Evolutionary conservation across 352 stramenopile species (phyloP), one percentile per base, ranked within the genome.

Genomic region (Globisporangium lucens): DNA sequence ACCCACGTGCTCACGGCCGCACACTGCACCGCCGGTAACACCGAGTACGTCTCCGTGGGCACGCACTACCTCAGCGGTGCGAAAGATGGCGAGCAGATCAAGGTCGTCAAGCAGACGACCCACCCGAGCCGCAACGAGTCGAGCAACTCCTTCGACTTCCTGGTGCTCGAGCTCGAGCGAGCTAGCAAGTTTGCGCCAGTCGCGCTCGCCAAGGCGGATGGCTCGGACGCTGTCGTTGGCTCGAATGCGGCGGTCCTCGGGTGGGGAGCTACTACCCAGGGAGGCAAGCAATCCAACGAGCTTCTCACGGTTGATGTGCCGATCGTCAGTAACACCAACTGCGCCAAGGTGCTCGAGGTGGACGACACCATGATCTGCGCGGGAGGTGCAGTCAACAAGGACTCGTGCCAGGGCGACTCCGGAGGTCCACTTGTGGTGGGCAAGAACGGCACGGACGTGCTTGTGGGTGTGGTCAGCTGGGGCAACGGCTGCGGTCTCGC

Each of bases 381-480:
- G 17, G 80, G 68, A 15, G 80, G 83, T 1, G 60, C 79, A 30
- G 12, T 49, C 12, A 74, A 70, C 68, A 55, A 78, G 36, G 74
- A 87, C 41, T 85, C 75, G 55, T 91, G 83, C 67, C 73, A 89
- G 67, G 79, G 78, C 33, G 80, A 89, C 79, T 87, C 76, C 7
- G 83, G 83, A 2, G 77, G 80, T 15, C 80, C 83, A 7, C 70
- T 82, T 41, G 36, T 41, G 36, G 36, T 41, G 36, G 36, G 15
- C 12, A 82, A 80, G 29, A 61, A 74, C 20, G 70, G 61, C 0
- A 51, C 67, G 33, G 79, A 86, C n/a, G 62, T 76, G 2, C 65
- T 86, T 12, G 61, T 91, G 27, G 83, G 79, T 4, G 71, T 91
- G n/a, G 80, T 86, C 13, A 89, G 80, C 65, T 91, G 80, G 80